Conservation (phyloP, 148 eudicot genomes). For the Euryodendron excelsum region DNA sequence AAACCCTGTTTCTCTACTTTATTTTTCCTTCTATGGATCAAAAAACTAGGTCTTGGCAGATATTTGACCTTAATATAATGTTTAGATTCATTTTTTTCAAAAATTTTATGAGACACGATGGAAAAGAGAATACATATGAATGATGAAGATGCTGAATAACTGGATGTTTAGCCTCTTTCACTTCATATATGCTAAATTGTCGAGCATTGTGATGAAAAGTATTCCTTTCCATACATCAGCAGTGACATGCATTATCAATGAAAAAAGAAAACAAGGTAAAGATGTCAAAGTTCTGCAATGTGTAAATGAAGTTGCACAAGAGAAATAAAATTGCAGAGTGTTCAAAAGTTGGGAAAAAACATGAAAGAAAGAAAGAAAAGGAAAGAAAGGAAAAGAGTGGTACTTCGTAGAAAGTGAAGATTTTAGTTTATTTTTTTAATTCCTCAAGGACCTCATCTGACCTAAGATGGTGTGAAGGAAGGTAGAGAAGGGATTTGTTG, state of each 20-base stretch:
- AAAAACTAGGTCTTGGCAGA: neutral
- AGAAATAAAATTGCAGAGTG: neutral
- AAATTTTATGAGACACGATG: neutral
- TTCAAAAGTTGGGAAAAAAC: neutral
- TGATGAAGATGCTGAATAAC: neutral
- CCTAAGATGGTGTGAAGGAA: no score
- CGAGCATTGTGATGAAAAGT: neutral
- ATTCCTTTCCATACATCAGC: neutral
- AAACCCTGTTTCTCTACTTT: no score
- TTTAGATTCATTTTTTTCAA: neutral
- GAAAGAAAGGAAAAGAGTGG: neutral
- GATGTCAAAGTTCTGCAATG: neutral
- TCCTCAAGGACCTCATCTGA: no score
- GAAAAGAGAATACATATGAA: neutral
- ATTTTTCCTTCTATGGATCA: neutral
- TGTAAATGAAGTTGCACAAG: neutral
- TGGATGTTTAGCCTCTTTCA: neutral
- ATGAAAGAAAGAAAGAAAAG: neutral
- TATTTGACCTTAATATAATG: neutral
- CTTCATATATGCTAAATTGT: neutral
- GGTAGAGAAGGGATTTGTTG: no score
- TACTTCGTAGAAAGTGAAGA: no score
- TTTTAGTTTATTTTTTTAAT: no score
- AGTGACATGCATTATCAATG: neutral
- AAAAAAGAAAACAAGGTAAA: no score